Evolutionary conservation across 345 rosid genomes (phyloP), one percentile per base, ranked within the genome.

Genomic region (Euphorbia tirucalli): DNA sequence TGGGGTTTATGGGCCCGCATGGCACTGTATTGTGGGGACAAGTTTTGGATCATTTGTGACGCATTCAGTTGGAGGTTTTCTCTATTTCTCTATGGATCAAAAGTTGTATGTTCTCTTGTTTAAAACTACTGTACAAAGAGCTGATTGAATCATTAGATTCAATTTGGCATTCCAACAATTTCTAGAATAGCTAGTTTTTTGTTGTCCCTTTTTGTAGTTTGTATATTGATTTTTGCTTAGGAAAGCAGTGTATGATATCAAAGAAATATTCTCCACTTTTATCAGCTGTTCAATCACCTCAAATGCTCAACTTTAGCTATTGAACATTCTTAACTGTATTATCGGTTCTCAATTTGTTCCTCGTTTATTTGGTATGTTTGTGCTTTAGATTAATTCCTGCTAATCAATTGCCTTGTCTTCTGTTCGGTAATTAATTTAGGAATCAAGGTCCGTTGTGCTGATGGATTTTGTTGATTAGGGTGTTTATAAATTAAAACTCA

Each of bases 21-120:
- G 90, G 90, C 90, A 86, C 76, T 86, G 90, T 61, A 84, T 86
- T 21, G 90, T 86, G 58, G 90, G 90, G 77, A 79, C 86, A 43
- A 84, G 84, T 81, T 86, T 86, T 64, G 90, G 90, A 55, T 86
- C 90, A 4, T 86, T 86, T 65, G 88, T 86, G 68, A 86, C 90
- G 0, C 86, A 84, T 78, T 86, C 90, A 16, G 86, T 84, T 32
- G 85, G 90, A 44, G 90, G 90, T 8, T 86, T 86, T 76, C 74
- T 86, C 49, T 86, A 86, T 76, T 86, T 86, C 73, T 83, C 90
- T 27, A 75, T 86, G 80, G 88, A 86, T 70, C 87, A 79, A 30
- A 86, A 86, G 80, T 41, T 79, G 81, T 81, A 81, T 65, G 70
- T 86, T 71, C 80, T 86, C 73, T 72, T 86, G 85, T 86, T 86